phyloP scores from a whole-genome alignment of 2,329 filamentous ascomycete species.

The Alternaria incomplexa region DNA sequence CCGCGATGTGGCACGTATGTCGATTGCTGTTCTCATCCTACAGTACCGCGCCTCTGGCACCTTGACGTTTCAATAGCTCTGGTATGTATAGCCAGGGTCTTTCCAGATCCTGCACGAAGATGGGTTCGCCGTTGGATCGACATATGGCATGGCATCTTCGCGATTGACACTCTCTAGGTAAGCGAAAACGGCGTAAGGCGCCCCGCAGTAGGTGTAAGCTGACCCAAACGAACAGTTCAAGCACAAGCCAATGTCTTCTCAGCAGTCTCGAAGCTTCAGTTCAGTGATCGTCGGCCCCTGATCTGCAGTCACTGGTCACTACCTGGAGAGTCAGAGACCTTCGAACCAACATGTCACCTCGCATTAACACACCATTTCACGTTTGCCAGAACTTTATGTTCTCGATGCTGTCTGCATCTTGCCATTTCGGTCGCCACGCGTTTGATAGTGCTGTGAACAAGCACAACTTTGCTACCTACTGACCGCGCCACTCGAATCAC shows the following conservation, averaged over 20 bases:
- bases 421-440: neutral
- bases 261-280: neutral
- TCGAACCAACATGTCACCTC: neutral
- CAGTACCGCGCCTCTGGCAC: neutral
- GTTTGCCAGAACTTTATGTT: neutral
- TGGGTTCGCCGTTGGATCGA: neutral
- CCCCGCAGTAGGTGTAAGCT: neutral
- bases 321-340: neutral
- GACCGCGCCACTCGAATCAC: neutral
- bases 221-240: neutral
- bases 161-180: neutral
- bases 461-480: accelerated
- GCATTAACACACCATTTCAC: neutral
- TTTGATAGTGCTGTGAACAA: neutral
- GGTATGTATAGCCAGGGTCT: neutral
- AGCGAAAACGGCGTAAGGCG: neutral
- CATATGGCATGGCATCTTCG: neutral
- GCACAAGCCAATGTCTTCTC: neutral
- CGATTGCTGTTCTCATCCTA: neutral
- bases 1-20: neutral
- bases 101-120: neutral
- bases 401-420: neutral
- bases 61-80: neutral
- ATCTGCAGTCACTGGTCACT: neutral
- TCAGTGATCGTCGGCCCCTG: neutral